Conservation (phyloP, 75 land plant genomes). For the Pinus tabuliformis region DNA sequence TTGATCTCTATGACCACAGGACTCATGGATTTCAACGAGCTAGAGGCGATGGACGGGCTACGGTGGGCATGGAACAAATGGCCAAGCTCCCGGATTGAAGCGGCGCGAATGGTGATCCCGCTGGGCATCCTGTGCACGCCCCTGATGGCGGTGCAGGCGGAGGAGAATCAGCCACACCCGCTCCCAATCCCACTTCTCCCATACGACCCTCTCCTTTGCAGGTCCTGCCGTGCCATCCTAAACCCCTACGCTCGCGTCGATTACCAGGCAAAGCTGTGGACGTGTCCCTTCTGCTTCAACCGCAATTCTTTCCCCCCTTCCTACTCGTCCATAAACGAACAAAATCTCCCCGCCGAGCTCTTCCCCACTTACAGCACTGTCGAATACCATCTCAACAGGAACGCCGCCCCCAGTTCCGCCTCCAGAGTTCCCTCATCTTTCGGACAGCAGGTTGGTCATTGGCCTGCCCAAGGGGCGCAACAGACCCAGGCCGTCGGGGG, state of each 20-base stretch:
- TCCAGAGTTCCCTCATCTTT: not conserved
- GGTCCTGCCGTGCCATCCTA: conserved; percentile 63
- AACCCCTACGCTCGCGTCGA: conserved; percentile 93
- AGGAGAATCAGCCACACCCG: not conserved
- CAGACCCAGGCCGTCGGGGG: conserved; percentile 15
- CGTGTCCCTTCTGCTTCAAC: conserved; percentile 82
- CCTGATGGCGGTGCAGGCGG: conserved; percentile 18
- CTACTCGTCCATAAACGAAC: conserved; percentile 54
- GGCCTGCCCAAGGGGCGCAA: conserved; percentile 8
- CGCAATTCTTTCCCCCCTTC: conserved; percentile 67
- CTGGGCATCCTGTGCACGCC: conserved; percentile 68
- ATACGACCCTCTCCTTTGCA: conserved; percentile 80
- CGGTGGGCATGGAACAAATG: conserved; percentile 97
- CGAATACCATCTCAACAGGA: conserved; percentile 46
- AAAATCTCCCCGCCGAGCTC: conserved; percentile 91
- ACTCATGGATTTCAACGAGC: conserved; percentile 88
- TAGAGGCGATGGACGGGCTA: conserved; percentile 89
- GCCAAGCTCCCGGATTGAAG: conserved; percentile 59
- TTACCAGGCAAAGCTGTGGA: conserved; percentile 67
- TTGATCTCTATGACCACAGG: too few species aligned
- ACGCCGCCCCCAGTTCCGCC: conserved; percentile 6
- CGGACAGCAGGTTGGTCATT: not conserved
- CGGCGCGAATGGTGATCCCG: conserved; percentile 65
- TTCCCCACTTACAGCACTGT: conserved; percentile 78
- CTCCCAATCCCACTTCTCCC: conserved; percentile 60